phyloP scores from a whole-genome alignment of 495 filamentous ascomycete genomes.

The Penicillium canariense region DNA sequence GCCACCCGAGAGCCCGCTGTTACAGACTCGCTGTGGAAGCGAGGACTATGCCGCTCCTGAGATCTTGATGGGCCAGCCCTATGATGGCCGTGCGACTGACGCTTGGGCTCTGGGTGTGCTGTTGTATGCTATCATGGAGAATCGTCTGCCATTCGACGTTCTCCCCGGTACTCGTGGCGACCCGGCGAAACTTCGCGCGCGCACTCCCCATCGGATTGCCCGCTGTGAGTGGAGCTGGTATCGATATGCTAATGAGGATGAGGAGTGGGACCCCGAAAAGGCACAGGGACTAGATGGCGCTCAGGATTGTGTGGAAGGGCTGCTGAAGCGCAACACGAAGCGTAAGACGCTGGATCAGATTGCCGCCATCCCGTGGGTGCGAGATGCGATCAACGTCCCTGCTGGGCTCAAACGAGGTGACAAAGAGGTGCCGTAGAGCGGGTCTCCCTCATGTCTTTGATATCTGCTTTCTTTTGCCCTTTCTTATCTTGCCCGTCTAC shows the following conservation, averaged over 20 bases:
- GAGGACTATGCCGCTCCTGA: constrained; percentile 98
- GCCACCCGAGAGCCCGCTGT: constrained; percentile 63
- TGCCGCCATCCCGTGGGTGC: constrained; percentile 71
- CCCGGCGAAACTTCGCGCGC: constrained; percentile 64
- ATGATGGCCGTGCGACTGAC: constrained; percentile 89
- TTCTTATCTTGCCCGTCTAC: constrained; percentile 7
- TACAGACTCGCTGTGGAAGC: constrained; percentile 88
- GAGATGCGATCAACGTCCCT: constrained; percentile 65
- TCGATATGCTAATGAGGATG: constrained; percentile 71
- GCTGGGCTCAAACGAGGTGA: constrained; percentile 68
- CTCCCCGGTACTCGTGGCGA: constrained; percentile 68
- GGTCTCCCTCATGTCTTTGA: constrained; percentile 24
- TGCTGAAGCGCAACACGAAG: constrained; percentile 75
- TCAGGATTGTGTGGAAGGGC: constrained; percentile 72
- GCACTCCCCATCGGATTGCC: constrained; percentile 90
- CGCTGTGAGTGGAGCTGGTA: constrained; percentile 93
- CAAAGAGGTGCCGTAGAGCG: constrained; percentile 56
- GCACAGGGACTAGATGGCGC: constrained; percentile 67
- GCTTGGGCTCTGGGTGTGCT: constrained; percentile 94
- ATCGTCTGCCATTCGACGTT: constrained; percentile 87
- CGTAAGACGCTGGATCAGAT: constrained; percentile 73
- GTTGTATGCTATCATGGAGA: constrained; percentile 91
- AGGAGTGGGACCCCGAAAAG: constrained; percentile 62
- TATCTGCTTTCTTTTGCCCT: not conserved
- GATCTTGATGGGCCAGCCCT: constrained; percentile 90